Percentiles rank a stretch among this genome's conserved stretches.
phyloP scores from a whole-genome alignment of 1,284 basidiomycete genomes.

The Gastroboletus turbinatus region DNA sequence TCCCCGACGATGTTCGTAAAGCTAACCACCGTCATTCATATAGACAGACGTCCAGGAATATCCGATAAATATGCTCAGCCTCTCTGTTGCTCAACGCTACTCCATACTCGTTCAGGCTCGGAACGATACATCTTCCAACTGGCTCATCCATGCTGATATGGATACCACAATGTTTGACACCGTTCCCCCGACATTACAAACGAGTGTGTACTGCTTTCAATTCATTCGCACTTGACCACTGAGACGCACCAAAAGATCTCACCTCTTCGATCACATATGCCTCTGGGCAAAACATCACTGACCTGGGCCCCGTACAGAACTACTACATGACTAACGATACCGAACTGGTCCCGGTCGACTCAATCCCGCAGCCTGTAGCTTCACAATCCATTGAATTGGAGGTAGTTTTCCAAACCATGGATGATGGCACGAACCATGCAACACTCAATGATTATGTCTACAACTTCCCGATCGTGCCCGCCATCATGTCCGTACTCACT shows the following conservation, averaged over 20 bases:
- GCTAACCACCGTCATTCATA: neutral
- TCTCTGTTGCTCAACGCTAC: constrained; percentile 92
- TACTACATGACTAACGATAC: constrained; percentile 65
- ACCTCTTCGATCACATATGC: constrained; percentile 77
- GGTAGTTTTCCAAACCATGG: constrained; percentile 68
- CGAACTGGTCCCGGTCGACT: constrained; percentile 55
- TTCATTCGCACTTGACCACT: neutral
- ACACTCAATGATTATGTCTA: constrained; percentile 76
- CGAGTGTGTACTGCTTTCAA: constrained; percentile 53
- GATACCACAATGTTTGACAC: constrained; percentile 85
- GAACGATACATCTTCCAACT: constrained; percentile 83
- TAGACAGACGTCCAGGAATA: constrained; percentile 78
- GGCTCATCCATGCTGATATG: constrained; percentile 89
- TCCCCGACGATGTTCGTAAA: neutral
- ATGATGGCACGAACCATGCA: constrained; percentile 77
- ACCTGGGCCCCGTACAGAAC: constrained; percentile 48
- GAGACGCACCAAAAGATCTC: constrained; percentile 50
- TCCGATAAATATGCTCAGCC: constrained; percentile 64
- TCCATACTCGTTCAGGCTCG: constrained; percentile 88
- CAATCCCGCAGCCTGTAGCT: constrained; percentile 40
- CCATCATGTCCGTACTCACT: constrained; percentile 72
- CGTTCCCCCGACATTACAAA: constrained; percentile 67
- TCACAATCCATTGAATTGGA: constrained; percentile 57
- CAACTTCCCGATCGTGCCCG: constrained; percentile 67
- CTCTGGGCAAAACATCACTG: constrained; percentile 45